These are phyloP conservation scores for Monosporozyma unispora DNA, from an alignment of 805 yeast genomes.

Conservation along the genomic window DNA sequence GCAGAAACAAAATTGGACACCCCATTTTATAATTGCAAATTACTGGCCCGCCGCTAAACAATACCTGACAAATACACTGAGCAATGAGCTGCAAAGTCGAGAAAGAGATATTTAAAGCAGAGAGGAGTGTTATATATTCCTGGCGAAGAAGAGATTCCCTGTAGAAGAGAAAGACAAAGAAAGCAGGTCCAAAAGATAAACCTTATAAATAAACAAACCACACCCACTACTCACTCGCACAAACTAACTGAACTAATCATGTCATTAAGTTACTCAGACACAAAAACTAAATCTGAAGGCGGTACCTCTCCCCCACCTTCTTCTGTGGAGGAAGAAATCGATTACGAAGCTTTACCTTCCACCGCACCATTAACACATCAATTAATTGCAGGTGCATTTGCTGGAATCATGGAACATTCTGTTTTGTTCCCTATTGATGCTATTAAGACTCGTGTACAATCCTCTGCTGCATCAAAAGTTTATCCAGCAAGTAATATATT, in stretches of 20 bases:
- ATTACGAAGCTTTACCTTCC: constrained; percentile 87
- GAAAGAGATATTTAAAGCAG: neutral
- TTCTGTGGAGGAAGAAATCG: constrained; percentile 42
- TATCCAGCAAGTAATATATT: constrained; percentile 33
- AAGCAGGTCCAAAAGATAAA: too few species aligned
- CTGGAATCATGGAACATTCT: constrained; percentile 98
- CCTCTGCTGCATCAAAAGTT: constrained; percentile 12
- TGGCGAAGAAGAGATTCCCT: neutral
- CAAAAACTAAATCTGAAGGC: neutral
- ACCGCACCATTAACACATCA: constrained; percentile 77
- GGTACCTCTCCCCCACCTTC: neutral
- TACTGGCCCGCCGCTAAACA: neutral
- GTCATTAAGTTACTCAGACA: constrained; percentile 4
- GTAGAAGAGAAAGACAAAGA: too few species aligned
- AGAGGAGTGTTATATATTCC: neutral
- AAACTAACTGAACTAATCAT: neutral
- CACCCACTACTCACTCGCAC: neutral
- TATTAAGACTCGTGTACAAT: constrained; percentile 91
- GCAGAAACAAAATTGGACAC: neutral
- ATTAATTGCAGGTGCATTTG: constrained; percentile 89
- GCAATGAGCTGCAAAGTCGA: neutral
- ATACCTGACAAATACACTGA: constrained; percentile 1
- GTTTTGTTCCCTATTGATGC: constrained; percentile 96
- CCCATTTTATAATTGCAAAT: neutral
- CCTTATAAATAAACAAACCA: too few species aligned